phyloP scores from a whole-genome alignment of 441 rosid species.

The Sinapis alba region DNA sequence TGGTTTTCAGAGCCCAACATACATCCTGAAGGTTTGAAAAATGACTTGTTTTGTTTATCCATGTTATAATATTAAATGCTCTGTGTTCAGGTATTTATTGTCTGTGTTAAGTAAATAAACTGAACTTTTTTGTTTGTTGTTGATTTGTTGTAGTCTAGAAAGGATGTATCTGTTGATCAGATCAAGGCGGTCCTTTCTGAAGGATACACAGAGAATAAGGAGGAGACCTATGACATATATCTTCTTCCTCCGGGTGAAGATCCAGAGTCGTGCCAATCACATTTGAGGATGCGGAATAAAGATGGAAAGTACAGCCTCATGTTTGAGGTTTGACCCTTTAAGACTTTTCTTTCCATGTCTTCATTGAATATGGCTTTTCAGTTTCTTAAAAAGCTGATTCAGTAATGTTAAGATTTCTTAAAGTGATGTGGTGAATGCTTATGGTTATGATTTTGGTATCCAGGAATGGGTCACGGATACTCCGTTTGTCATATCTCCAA shows the following conservation, averaged over 20 bases:
- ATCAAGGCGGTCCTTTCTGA: slow-evolving; percentile 73
- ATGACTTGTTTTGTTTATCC: slow-evolving; percentile 1
- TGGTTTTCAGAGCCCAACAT: slow-evolving; percentile 97
- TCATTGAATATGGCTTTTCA: not conserved
- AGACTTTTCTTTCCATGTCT: slow-evolving; percentile 20
- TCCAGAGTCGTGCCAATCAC: slow-evolving; percentile 95
- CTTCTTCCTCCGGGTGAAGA: slow-evolving; percentile 99
- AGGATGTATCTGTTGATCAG: slow-evolving; percentile 62
- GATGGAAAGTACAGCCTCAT: slow-evolving; percentile 98
- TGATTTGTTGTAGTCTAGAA: slow-evolving; percentile 66
- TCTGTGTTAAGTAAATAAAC: not conserved
- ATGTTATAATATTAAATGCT: not conserved
- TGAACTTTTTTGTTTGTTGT: slow-evolving; percentile 4
- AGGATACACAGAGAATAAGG: slow-evolving; percentile 68
- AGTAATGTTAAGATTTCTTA: slow-evolving; percentile 7
- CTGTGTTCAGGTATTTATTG: not conserved
- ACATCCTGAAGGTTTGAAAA: slow-evolving; percentile 79
- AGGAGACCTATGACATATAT: slow-evolving; percentile 95
- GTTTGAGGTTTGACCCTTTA: slow-evolving; percentile 85
- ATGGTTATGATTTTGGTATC: slow-evolving; percentile 30
- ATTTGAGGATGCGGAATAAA: slow-evolving; percentile 96
- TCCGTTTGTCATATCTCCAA: slow-evolving; percentile 98
- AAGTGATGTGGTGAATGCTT: slow-evolving; percentile 2
- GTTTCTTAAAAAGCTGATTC: not conserved
- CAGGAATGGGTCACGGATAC: slow-evolving; percentile 97